Base-by-base conservation (phyloP, 495 filamentous ascomycete species). In the Tirmania nivea region DNA sequence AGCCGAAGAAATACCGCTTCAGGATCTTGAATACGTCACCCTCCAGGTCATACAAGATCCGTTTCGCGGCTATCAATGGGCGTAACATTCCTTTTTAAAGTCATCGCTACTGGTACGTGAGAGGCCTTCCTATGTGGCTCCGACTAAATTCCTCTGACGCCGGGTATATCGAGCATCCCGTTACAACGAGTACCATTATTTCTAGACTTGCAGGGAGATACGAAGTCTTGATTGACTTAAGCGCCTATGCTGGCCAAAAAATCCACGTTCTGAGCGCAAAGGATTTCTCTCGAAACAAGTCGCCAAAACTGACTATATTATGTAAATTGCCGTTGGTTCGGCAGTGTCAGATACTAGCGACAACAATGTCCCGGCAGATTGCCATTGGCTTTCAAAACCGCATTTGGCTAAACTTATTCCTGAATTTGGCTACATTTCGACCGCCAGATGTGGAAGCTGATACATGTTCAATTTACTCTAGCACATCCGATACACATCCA, bases 1-100 rank as follows among this genome's bases (percentile, higher is more conserved):
- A 77, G 61, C 74, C 73, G 1, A 68, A 75, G 56, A 78, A 77
- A 54, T 77, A 77, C 60, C 69, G 74, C 10, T 69, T 78, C 53
- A 63, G 75, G 16, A 63, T 78, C 34, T 63, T 75, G n/a, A 67
- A 77, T 58, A 67, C 73, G 0, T 63, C 73, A 17, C 59, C 75
- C 51, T 70, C 67, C 21, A 65, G 75, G 25, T 61, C 67, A 19
- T 78, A 73, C 55, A 63, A 69, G 10, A 65, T 77, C 8, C 71
- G 67, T 54, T 66, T 77, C 35, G 65, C 59, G 42, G 56, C 50
- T 14, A 56, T 58, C 31, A 36, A 20, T 16, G 58, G 62, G 17
- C 55, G 57, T 47, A 54, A 51, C 48, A 58, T 67, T 19, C 52
- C 56, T 2, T 60, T 66, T 59, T 54, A 76, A n/a, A 68, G 72